Evolutionary conservation across 2,329 filamentous ascomycete genomes (phyloP), one percentile per base, ranked within the genome.

Genomic region (Dothiorella sarmentorum): DNA sequence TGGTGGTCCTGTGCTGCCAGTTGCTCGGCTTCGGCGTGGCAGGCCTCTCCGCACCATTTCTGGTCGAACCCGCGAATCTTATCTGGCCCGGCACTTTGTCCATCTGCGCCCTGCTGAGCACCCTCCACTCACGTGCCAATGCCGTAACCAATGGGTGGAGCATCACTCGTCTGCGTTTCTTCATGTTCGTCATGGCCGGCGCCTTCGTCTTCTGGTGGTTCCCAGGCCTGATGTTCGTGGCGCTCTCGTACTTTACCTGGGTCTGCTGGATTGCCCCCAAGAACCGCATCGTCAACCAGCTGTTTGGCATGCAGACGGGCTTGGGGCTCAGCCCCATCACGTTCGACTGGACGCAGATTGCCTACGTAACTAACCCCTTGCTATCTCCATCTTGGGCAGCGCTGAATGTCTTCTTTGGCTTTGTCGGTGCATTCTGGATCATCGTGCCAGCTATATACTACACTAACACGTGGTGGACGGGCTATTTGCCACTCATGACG

Each of bases 391-490:
- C 70, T 35, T 75, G 72, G 69, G 74, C 73, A 35, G 63, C 66
- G 4, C 42, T 68, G 20, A 78, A 78, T 59, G 76, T 76, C 62
- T 78, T 74, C 62, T 76, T 72, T 71, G 66, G 78, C 9, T 67
- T 78, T 18, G 74, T 74, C 0, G 65, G 76, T 44, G 76, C 76
- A 60, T 78, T 74, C 63, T 76, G 73, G 73, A 66, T 78, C 17
- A 66, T 78, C 15, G 74, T 74, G 6, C 75, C 75, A 3, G 67
- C 73, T 0, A 56, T 78, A 1, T 77, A 77, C 62, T 79, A 78
- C 60, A 76, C 85, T 27, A 87, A 85, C 44, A 80, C 82, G 61
- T 78, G 76, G 75, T 74, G 73, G 62, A 75, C 83, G 5, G 29
- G 58, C 62, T 22, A 60, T 7, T 29, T 60, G 1, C 58, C 58